These are phyloP conservation scores for Immersiporthe knoxdaviesiana DNA, from an alignment of 2,329 filamentous ascomycete genomes.

Conservation along the genomic window DNA sequence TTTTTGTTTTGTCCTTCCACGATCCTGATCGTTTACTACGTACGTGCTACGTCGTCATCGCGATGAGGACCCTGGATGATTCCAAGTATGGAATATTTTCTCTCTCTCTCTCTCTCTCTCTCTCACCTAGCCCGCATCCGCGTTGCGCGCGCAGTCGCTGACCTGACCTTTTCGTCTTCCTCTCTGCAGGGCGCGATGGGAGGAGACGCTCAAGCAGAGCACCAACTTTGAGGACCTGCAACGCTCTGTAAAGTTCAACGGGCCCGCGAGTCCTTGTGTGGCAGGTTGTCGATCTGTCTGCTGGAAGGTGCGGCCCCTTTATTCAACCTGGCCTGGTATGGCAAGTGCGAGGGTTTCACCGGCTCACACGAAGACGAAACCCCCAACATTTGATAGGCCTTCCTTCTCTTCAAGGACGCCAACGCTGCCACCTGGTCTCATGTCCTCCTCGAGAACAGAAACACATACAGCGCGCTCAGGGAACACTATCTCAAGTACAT, in stretches of 20 bases:
- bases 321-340: not conserved
- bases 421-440: conserved; percentile 70
- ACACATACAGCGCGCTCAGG: conserved; percentile 72
- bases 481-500: conserved; percentile 81
- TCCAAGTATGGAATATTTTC: conserved; percentile 46
- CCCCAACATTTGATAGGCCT: conserved; percentile 59
- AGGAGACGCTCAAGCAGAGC: conserved; percentile 61
- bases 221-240: conserved; percentile 64
- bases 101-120: too few species aligned
- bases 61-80: conserved; percentile 59
- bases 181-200: conserved; percentile 65
- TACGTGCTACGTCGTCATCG: conserved; percentile 19
- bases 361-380: conserved; percentile 21
- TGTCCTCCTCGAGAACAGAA: conserved; percentile 68
- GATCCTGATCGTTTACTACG: not conserved
- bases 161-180: conserved; percentile 7
- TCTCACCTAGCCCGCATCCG: not conserved
- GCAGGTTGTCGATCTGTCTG: conserved; percentile 82
- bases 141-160: not conserved
- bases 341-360: not conserved
- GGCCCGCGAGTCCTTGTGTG: conserved; percentile 64
- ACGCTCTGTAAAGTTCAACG: conserved; percentile 64
- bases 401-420: conserved; percentile 75
- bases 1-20: too few species aligned
- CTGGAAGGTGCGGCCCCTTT: conserved; percentile 66